These are phyloP conservation scores for Tylopilus sp. DNA, from an alignment of 1,284 basidiomycete species.

Conservation along the genomic window DNA sequence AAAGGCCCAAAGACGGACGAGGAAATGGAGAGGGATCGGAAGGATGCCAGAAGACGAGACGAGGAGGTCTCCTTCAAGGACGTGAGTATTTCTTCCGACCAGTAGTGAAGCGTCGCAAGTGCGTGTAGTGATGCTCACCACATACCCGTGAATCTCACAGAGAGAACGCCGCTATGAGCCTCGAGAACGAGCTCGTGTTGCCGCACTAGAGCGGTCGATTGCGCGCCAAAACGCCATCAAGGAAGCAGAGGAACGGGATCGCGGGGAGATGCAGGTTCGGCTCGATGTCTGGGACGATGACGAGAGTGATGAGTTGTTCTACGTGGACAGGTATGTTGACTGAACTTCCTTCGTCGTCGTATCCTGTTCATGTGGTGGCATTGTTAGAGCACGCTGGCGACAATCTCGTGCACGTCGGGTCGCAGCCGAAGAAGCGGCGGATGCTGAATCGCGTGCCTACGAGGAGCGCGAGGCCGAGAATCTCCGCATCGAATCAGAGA, in stretches of 20 bases:
- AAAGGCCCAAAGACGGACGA: slow-evolving; percentile 71
- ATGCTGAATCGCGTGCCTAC: slow-evolving; percentile 74
- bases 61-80: slow-evolving; percentile 82
- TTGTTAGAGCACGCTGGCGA: slow-evolving; percentile 68
- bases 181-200: slow-evolving; percentile 73
- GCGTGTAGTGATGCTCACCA: not conserved
- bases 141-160: slow-evolving; percentile 35
- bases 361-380: not conserved
- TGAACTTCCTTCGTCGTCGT: not conserved
- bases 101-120: too few species aligned
- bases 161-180: slow-evolving; percentile 55
- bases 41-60: slow-evolving; percentile 67
- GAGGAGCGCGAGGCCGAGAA: slow-evolving; percentile 84
- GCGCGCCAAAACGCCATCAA: slow-evolving; percentile 65
- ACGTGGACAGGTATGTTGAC: slow-evolving; percentile 67
- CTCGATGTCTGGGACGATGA: slow-evolving; percentile 89
- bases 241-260: slow-evolving; percentile 73
- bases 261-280: slow-evolving; percentile 64
- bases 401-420: slow-evolving; percentile 62
- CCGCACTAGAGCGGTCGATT: slow-evolving; percentile 70
- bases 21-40: slow-evolving; percentile 76
- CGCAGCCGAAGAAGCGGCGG: slow-evolving; percentile 71
- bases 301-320: slow-evolving; percentile 82
- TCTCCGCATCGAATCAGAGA: slow-evolving; percentile 80
- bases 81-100: slow-evolving; percentile 47